Evolutionary conservation across 2,329 filamentous ascomycete genomes (phyloP).

Genomic region (Helotiales sp.): DNA sequence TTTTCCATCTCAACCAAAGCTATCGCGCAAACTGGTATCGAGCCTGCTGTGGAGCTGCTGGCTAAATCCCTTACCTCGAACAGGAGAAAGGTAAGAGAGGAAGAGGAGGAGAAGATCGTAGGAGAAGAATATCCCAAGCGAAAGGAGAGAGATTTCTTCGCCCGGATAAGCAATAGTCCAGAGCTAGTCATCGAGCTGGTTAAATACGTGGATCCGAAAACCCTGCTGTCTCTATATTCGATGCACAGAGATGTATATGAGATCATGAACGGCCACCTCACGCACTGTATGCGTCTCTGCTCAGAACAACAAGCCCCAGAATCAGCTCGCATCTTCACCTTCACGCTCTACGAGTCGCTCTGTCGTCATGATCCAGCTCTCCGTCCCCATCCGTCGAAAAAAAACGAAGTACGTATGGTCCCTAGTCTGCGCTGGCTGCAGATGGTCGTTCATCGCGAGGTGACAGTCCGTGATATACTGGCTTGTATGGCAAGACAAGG

Average conservation of each 20-base stretch:
- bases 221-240: neutral
- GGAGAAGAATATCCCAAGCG: neutral
- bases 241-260: conserved; percentile 8
- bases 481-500: conserved; percentile 62
- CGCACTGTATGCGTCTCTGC: conserved; percentile 61
- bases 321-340: conserved; percentile 63
- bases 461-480: conserved; percentile 65
- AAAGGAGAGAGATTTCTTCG: conserved; percentile 7
- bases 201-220: neutral
- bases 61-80: neutral
- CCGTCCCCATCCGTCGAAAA: conserved; percentile 42
- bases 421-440: conserved; percentile 71
- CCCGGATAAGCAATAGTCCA: neutral
- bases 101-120: neutral
- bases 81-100: neutral
- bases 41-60: neutral
- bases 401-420: conserved; percentile 52
- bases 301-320: conserved; percentile 59
- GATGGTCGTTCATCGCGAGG: conserved; percentile 66
- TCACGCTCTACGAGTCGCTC: conserved; percentile 60
- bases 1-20: neutral
- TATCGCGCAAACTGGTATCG: neutral
- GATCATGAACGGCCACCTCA: conserved; percentile 60
- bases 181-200: conserved; percentile 7
- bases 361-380: conserved; percentile 65